Evolutionary conservation across 257 asterid species (phyloP), one percentile per base, ranked within the genome.

Genomic region (Solanum pinnatisectum): DNA sequence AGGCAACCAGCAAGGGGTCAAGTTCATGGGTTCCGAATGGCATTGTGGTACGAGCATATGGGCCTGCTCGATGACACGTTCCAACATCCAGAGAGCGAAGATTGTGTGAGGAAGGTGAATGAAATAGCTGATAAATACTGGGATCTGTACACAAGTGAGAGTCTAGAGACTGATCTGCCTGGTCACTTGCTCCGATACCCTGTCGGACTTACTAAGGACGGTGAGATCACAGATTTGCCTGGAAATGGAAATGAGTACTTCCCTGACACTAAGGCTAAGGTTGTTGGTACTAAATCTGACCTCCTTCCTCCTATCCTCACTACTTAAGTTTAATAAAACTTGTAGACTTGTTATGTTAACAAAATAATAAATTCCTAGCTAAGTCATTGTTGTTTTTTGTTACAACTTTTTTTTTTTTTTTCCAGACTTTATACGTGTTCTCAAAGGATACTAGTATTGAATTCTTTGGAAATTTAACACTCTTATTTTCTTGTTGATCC

Each of bases 41-140:
- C 98, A 7, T 85, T 95, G 42, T 96, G 98, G 98, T 95, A 96
- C 16, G 99, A 96, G 88, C 99, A 95, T 85, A 94, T 96, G 4
- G 99, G 98, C 44, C 95, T 92, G 98, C 92, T 96, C 1, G 98
- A 95, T 42, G 96, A 95, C 78, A 40, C 91, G 2, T 96, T 96
- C 92, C 90, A 87, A 85, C 90, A 79, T 6, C 98, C 98, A 20
- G 90, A 96, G 59, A 93, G 85, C 5, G 93, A 87, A 89, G 92
- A 92, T 27, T 96, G 98, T 8, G 85, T 85, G 27, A 85, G 52
- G 22, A 96, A 92, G 91, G 95, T 95, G 89, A 96, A 95, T 59
- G 85, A 85, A 27, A 87, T 94, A 9, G 98, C 95, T 0, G 95
- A 94, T 32, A 94, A 90, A 85, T 95, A 94, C 83, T 96, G 98